Conservation (phyloP, 1,139 yeast species). For the Sugiyamaella novakii region DNA sequence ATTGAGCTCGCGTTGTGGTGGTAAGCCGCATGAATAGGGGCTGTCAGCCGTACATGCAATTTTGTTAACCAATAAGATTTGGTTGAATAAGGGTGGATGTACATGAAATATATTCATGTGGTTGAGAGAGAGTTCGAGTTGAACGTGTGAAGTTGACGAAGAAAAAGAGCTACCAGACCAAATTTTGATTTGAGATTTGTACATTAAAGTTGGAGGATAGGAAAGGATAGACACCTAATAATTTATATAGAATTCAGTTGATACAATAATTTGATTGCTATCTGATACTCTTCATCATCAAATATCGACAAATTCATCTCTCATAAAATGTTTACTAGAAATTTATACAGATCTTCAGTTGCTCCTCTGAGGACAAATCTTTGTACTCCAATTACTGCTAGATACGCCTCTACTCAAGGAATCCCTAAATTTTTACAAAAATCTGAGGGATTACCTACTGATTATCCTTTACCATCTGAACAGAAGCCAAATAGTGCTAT, state of each 20-base stretch:
- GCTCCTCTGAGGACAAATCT: constrained; percentile 1
- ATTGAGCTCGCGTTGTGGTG: too few species aligned
- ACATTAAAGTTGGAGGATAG: too few species aligned
- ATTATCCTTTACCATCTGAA: constrained; percentile 56
- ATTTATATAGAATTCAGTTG: too few species aligned
- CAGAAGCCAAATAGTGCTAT: constrained; percentile 58
- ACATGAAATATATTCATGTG: constrained; percentile 8
- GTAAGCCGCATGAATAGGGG: neutral
- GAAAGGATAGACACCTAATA: too few species aligned
- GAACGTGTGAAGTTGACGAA: neutral
- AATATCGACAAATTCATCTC: too few species aligned
- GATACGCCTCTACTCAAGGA: constrained; percentile 20
- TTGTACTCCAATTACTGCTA: neutral
- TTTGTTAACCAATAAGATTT: constrained; percentile 3
- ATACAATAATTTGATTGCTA: too few species aligned
- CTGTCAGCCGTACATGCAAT: neutral
- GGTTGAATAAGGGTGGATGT: constrained; percentile 1
- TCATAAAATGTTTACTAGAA: constrained; percentile 12
- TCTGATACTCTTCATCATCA: too few species aligned
- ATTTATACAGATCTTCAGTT: constrained; percentile 9
- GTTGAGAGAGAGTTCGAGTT: too few species aligned
- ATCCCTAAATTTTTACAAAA: constrained; percentile 20
- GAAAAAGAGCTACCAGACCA: too few species aligned
- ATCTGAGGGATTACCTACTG: constrained; percentile 46
- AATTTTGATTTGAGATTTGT: too few species aligned